These are phyloP conservation scores for Ophiostoma tasmaniense DNA, from an alignment of 2,329 filamentous ascomycete genomes.

Conservation along the genomic window DNA sequence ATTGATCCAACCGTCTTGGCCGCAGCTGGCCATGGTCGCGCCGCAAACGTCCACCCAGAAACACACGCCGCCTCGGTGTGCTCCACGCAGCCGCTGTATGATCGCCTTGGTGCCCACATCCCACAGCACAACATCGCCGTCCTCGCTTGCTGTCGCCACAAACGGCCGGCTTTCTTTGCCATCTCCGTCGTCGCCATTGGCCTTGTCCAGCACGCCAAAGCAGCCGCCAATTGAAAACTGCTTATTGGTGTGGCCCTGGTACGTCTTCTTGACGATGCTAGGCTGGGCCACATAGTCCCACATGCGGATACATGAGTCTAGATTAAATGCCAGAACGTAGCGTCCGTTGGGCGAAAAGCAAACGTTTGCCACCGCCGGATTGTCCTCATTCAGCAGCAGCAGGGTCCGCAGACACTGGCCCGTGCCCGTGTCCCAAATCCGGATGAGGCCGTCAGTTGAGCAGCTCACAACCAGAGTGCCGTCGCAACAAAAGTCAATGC, in stretches of 20 bases:
- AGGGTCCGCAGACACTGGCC: slow-evolving; percentile 92
- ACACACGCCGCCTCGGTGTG: slow-evolving; percentile 48
- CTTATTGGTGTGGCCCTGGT: slow-evolving; percentile 81
- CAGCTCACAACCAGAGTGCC: slow-evolving; percentile 89
- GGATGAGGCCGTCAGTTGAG: slow-evolving; percentile 81
- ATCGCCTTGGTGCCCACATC: slow-evolving; percentile 80
- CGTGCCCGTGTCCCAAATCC: slow-evolving; percentile 92
- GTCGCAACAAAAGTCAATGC: slow-evolving; percentile 87
- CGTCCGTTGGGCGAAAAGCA: slow-evolving; percentile 91
- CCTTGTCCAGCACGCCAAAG: slow-evolving; percentile 52
- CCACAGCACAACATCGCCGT: slow-evolving; percentile 80
- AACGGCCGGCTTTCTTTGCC: slow-evolving; percentile 39
- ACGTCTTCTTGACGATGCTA: slow-evolving; percentile 80
- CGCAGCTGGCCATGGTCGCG: slow-evolving; percentile 48
- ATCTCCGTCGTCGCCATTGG: not conserved
- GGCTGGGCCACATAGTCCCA: slow-evolving; percentile 88
- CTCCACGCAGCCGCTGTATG: slow-evolving; percentile 55
- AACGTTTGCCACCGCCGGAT: slow-evolving; percentile 79
- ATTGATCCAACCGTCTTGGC: slow-evolving; percentile 45
- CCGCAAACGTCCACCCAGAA: slow-evolving; percentile 57
- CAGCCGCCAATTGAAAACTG: slow-evolving; percentile 78
- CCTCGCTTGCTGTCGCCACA: slow-evolving; percentile 76
- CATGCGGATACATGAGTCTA: slow-evolving; percentile 81
- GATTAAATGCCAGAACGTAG: slow-evolving; percentile 82
- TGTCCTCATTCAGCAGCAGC: slow-evolving; percentile 94